Evolutionary conservation across 805 yeast genomes (phyloP).

Genomic region (Hanseniaspora guilliermondii): DNA sequence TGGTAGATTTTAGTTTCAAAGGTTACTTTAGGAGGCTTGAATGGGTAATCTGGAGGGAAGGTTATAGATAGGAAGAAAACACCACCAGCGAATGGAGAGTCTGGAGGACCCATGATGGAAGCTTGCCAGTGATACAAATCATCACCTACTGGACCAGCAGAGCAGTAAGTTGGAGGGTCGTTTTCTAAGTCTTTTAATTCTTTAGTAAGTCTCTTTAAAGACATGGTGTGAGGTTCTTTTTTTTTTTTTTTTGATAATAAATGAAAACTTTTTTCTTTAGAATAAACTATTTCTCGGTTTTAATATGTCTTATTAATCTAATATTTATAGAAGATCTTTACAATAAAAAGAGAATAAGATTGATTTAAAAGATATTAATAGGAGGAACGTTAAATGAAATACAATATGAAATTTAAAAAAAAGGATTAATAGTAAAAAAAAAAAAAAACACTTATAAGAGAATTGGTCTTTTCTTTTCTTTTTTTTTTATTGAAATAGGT

Average conservation of each 20-base stretch:
- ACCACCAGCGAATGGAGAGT: constrained; percentile 82
- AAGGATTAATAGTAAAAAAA: no score
- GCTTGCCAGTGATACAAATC: constrained; percentile 99
- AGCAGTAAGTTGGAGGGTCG: constrained; percentile 97
- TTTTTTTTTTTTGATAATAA: background rate
- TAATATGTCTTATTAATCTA: no score
- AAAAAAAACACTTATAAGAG: no score
- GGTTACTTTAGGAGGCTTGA: constrained; percentile 90
- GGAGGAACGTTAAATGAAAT: no score
- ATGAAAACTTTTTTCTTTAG: no score
- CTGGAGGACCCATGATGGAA: constrained; percentile 97
- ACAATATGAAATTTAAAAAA: no score
- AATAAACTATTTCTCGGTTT: no score
- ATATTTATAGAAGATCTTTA: no score
- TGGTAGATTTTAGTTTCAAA: constrained; percentile 95
- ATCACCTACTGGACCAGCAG: constrained; percentile 98
- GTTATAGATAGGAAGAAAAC: constrained; percentile 91
- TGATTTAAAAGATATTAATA: no score
- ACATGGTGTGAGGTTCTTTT: constrained; percentile 37
- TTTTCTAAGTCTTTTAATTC: constrained; percentile 92
- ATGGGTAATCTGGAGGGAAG: constrained; percentile 98
- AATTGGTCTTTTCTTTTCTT: no score
- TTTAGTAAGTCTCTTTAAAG: constrained; percentile 88
- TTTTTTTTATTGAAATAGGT: no score
- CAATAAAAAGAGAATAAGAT: no score